Evolutionary conservation across 805 yeast genomes (phyloP).

Genomic region (Kuraishia cidri): DNA sequence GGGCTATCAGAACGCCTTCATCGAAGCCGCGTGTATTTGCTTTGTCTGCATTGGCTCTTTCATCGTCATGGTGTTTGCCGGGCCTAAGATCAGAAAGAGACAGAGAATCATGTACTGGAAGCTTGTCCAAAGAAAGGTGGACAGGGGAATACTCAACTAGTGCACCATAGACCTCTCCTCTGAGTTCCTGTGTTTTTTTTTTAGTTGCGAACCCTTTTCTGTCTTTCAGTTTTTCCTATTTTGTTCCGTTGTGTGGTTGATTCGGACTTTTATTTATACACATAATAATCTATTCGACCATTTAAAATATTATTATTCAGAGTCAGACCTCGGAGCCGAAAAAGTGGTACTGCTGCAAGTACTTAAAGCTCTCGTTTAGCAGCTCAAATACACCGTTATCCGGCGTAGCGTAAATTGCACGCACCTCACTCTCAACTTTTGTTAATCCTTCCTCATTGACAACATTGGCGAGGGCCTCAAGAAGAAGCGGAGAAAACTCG

Average conservation of each 20-base stretch:
- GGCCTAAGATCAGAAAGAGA: constrained; percentile 24
- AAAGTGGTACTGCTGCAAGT: constrained; percentile 33
- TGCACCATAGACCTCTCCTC: no score
- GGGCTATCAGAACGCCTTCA: constrained; percentile 50
- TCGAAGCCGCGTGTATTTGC: constrained; percentile 46
- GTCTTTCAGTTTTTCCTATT: no score
- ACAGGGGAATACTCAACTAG: neutral
- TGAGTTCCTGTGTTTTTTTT: no score
- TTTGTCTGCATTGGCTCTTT: constrained; percentile 37
- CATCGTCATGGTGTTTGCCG: constrained; percentile 25
- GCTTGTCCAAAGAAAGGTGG: constrained; percentile 1
- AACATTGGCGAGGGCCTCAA: constrained; percentile 47
- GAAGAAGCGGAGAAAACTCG: constrained; percentile 70
- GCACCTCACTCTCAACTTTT: constrained; percentile 64
- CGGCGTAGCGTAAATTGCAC: constrained; percentile 48
- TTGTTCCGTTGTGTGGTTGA: no score
- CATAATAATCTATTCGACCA: no score
- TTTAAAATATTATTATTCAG: neutral
- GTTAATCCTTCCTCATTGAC: constrained; percentile 72
- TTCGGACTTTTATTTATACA: no score
- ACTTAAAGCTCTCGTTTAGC: constrained; percentile 41
- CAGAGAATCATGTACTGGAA: constrained; percentile 24
- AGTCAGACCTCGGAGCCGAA: constrained; percentile 26
- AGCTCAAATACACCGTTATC: constrained; percentile 50
- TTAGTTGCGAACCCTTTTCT: no score